A percentile compares a stretch with the other conserved stretches of the same genome.
phyloP scores from a whole-genome alignment of 305 asterid species.

The Rubia occidens region DNA sequence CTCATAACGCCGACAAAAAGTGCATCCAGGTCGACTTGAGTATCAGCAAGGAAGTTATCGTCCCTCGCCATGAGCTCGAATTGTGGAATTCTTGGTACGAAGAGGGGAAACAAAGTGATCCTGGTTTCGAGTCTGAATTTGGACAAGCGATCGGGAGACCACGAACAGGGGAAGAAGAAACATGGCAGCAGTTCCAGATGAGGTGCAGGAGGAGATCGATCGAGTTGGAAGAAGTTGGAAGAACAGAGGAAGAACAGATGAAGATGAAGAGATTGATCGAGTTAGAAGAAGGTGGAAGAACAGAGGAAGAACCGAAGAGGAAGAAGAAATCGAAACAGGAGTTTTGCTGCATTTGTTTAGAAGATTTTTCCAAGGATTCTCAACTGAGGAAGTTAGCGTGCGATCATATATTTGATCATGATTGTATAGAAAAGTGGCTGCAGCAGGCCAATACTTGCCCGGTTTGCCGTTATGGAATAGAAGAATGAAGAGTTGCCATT shows the following conservation, averaged over 20 bases:
- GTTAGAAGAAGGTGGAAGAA: background rate
- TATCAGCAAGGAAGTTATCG: background rate
- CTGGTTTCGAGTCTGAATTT: background rate
- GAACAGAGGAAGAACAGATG: too few relatives aligned
- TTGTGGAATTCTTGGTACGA: background rate
- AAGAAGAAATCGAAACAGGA: too few relatives aligned
- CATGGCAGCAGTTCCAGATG: background rate
- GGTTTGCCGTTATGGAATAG: background rate
- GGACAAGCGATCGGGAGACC: background rate
- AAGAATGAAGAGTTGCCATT: too few relatives aligned
- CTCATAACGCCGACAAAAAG: background rate
- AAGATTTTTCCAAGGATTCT: background rate
- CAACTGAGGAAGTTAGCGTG: background rate
- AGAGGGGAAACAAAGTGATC: background rate
- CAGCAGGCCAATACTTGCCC: background rate
- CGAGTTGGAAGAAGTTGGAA: background rate
- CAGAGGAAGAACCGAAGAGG: too few relatives aligned
- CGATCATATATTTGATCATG: background rate
- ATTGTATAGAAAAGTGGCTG: background rate
- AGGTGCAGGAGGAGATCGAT: background rate
- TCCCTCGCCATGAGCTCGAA: background rate
- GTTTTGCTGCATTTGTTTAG: background rate
- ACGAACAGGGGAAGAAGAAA: background rate
- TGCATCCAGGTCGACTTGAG: background rate
- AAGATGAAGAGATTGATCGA: background rate